Percentiles rank a stretch among this genome's conserved stretches.
Conservation (phyloP, 2,329 filamentous ascomycete genomes). For the Plectosphaerella cucumerina region DNA sequence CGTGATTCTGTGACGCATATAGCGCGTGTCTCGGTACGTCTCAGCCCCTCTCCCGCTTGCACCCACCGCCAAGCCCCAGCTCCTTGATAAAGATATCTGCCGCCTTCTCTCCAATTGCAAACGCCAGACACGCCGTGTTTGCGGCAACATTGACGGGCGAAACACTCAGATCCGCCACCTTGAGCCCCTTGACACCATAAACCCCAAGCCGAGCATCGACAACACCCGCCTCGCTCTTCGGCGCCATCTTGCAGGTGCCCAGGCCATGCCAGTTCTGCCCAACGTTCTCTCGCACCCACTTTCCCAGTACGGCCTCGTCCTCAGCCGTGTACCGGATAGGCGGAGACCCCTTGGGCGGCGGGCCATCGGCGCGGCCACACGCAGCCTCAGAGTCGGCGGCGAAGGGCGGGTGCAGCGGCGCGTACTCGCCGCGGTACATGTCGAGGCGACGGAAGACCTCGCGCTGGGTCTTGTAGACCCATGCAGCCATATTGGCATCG, state of each 20-base stretch:
- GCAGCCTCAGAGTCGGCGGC: conserved; percentile 32
- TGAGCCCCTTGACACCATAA: conserved; percentile 32
- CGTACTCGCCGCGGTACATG: conserved; percentile 42
- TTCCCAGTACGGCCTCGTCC: conserved; percentile 43
- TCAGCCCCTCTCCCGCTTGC: not conserved
- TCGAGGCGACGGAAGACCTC: conserved; percentile 54
- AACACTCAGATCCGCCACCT: conserved; percentile 32
- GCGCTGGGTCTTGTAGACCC: conserved; percentile 60
- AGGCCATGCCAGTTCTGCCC: conserved; percentile 38
- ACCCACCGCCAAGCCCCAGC: conserved; percentile 13
- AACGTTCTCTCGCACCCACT: conserved; percentile 32
- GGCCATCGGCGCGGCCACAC: conserved; percentile 17
- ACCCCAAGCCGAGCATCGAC: conserved; percentile 36
- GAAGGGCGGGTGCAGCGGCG: conserved; percentile 37
- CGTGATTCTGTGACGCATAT: no score
- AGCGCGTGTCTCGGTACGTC: no score
- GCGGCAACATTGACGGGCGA: conserved; percentile 33
- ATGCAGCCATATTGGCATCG: conserved; percentile 54
- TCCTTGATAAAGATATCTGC: conserved; percentile 26
- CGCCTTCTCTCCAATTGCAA: conserved; percentile 38
- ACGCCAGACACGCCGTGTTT: conserved; percentile 39
- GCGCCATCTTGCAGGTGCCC: conserved; percentile 38
- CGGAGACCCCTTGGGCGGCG: conserved; percentile 17
- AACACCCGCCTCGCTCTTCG: conserved; percentile 30
- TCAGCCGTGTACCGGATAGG: conserved; percentile 44